Percentiles rank a stretch among this genome's conserved stretches.
Evolutionary conservation across 805 yeast species (phyloP).

Genomic region (Phaffomyces thermotolerans): DNA sequence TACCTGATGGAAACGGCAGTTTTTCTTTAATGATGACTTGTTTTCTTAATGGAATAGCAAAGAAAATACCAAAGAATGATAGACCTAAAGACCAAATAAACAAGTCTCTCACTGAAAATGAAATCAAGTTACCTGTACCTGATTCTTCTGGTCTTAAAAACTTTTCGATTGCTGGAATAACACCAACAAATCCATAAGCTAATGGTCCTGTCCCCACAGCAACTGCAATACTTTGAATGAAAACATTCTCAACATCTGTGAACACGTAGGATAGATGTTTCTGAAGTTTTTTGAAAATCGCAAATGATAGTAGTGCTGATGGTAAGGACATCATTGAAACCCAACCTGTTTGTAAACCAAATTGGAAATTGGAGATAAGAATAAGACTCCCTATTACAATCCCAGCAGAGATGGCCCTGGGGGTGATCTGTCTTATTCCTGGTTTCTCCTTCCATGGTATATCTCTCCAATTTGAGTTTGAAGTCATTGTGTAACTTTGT

Average conservation of each 20-base stretch:
- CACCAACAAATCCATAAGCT: slow-evolving; percentile 92
- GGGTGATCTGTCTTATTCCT: slow-evolving; percentile 55
- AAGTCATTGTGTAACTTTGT: background rate
- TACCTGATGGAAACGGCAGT: slow-evolving; percentile 89
- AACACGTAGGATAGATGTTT: slow-evolving; percentile 34
- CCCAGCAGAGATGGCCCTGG: slow-evolving; percentile 70
- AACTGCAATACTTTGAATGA: slow-evolving; percentile 85
- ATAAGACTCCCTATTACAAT: slow-evolving; percentile 81
- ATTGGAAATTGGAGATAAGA: slow-evolving; percentile 85
- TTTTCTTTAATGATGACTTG: slow-evolving; percentile 86
- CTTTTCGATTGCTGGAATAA: slow-evolving; percentile 92
- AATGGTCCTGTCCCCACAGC: slow-evolving; percentile 98
- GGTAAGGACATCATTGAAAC: slow-evolving; percentile 98
- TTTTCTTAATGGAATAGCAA: slow-evolving; percentile 80
- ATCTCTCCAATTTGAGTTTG: slow-evolving; percentile 15
- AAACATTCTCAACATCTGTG: slow-evolving; percentile 92
- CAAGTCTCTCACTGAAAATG: slow-evolving; percentile 43
- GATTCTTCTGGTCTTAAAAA: slow-evolving; percentile 73
- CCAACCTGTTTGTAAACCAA: slow-evolving; percentile 98
- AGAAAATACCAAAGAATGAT: slow-evolving; percentile 92
- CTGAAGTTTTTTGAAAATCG: slow-evolving; percentile 60
- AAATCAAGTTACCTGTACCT: slow-evolving; percentile 40
- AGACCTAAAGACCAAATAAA: slow-evolving; percentile 79
- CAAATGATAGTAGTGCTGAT: slow-evolving; percentile 80
- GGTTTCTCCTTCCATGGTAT: slow-evolving; percentile 34